phyloP scores from a whole-genome alignment of 2,329 filamentous ascomycete species.

The Scleromitrula shiraiana region DNA sequence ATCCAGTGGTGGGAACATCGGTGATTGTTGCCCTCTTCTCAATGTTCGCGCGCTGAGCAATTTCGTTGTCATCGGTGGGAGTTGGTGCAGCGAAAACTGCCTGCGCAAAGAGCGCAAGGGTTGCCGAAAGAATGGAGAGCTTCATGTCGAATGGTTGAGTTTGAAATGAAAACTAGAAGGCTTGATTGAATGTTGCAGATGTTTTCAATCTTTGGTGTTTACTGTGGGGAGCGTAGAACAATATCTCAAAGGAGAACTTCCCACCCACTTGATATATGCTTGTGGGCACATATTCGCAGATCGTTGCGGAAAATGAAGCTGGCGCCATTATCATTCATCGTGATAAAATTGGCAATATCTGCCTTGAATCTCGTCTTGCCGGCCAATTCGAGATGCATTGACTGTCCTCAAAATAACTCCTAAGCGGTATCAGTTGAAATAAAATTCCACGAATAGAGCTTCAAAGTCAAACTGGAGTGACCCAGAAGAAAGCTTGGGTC shows the following conservation, averaged over 20 bases:
- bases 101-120: conserved; percentile 35
- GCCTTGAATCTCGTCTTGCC: background rate
- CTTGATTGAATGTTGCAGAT: background rate
- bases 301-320: background rate
- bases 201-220: background rate
- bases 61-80: conserved; percentile 33
- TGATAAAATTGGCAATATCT: background rate
- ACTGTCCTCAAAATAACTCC: background rate
- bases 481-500: background rate
- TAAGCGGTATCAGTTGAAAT: background rate
- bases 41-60: conserved; percentile 11
- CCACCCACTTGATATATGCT: background rate
- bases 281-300: background rate
- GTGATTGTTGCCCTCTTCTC: conserved; percentile 38
- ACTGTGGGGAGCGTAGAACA: background rate
- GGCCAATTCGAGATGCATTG: background rate
- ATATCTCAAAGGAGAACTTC: background rate
- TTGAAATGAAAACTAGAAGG: background rate
- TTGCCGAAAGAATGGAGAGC: conserved; percentile 39
- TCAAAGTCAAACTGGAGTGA: background rate
- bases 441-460: conserved; percentile 6
- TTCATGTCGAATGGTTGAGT: conserved; percentile 35
- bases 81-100: conserved; percentile 39
- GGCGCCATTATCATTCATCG: background rate
- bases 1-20: conserved; percentile 32